Conservation (phyloP, 116 monocot species). For the Zostera marina region DNA sequence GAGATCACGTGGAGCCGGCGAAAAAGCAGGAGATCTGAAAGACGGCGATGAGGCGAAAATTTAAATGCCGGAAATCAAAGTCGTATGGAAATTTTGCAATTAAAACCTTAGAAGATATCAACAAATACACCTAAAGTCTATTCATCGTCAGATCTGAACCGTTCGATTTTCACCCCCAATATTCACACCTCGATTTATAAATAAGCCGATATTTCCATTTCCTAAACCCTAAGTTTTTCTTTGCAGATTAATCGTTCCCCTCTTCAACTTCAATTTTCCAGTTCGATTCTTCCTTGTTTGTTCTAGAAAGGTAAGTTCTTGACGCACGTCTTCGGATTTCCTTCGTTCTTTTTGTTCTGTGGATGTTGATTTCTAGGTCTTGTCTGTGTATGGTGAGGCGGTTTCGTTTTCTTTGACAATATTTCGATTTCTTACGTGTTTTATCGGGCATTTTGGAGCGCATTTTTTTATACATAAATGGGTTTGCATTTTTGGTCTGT, state of each 20-base stretch:
- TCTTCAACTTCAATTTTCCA: not conserved
- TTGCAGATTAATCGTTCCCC: conserved; percentile 1
- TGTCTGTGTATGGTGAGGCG: not conserved
- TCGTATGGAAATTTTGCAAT: too few species aligned
- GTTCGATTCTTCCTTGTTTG: not conserved
- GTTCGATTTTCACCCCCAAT: too few species aligned
- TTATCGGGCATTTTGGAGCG: too few species aligned
- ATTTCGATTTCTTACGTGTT: too few species aligned
- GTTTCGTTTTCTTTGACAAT: conserved; percentile 7
- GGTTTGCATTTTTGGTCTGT: not conserved
- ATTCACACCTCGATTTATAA: too few species aligned
- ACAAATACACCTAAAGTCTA: too few species aligned
- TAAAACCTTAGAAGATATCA: too few species aligned
- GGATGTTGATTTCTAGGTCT: not conserved
- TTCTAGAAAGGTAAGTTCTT: not conserved
- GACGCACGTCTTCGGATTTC: not conserved
- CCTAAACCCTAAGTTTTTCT: conserved; percentile 2
- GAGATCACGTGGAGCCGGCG: too few species aligned
- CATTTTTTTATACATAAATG: too few species aligned
- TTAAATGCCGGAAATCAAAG: not conserved
- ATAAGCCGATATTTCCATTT: not conserved
- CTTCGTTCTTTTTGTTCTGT: not conserved
- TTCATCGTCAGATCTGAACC: too few species aligned
- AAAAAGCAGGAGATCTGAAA: too few species aligned
- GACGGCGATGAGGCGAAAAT: too few species aligned